A percentile compares a stretch with the other conserved stretches of the same genome.
These are phyloP conservation scores for Neodidymelliopsis sp. DNA, from an alignment of 2,329 filamentous ascomycete species.

Conservation along the genomic window DNA sequence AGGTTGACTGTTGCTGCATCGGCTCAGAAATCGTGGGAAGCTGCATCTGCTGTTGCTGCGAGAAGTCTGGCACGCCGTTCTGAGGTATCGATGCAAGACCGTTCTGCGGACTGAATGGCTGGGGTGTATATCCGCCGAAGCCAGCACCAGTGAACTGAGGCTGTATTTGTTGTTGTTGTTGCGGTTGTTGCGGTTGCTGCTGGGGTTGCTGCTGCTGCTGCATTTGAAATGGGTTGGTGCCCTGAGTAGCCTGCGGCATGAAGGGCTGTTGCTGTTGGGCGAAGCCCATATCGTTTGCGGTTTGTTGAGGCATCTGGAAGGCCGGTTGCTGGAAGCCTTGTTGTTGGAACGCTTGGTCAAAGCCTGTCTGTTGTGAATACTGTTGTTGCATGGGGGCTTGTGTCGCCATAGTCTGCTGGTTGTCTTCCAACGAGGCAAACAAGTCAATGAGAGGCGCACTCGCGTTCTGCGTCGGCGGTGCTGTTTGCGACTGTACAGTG, in stretches of 20 bases:
- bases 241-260: constrained; percentile 64
- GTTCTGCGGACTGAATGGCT: constrained; percentile 60
- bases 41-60: constrained; percentile 42
- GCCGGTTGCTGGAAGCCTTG: constrained; percentile 29
- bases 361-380: constrained; percentile 41
- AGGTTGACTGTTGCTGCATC: constrained; percentile 62
- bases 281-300: constrained; percentile 34
- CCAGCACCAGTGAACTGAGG: constrained; percentile 75
- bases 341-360: constrained; percentile 30
- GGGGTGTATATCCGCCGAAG: constrained; percentile 81
- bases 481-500: constrained; percentile 29
- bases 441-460: constrained; percentile 45
- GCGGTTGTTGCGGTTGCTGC: too few relatives aligned
- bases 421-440: constrained; percentile 45
- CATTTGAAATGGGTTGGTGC: constrained; percentile 94
- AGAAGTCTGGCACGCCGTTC: constrained; percentile 56
- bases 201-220: constrained; percentile 61
- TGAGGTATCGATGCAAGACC: constrained; percentile 59
- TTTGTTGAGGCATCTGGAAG: constrained; percentile 54
- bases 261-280: constrained; percentile 55
- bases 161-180: constrained; percentile 58
- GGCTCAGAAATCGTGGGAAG: constrained; percentile 46
- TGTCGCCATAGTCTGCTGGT: constrained; percentile 46
- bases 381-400: constrained; percentile 46
- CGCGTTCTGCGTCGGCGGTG: constrained; percentile 24